A percentile compares a stretch with the other conserved stretches of the same genome.
These are phyloP conservation scores for Botrytis pseudocinerea DNA, from an alignment of 2,329 filamentous ascomycete genomes.

Conservation along the genomic window DNA sequence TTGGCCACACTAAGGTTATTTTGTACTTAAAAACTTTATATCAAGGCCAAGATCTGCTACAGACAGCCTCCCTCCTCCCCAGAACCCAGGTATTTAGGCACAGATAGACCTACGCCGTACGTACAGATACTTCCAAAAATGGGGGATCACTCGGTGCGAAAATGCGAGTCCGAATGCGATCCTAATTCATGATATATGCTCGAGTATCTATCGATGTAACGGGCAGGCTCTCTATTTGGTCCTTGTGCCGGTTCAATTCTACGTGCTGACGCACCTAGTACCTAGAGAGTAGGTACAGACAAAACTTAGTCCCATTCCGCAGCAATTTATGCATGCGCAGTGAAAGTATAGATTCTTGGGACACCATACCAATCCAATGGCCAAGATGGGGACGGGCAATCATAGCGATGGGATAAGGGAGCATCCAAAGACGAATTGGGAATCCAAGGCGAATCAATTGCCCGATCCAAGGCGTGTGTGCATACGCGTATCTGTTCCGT, in stretches of 20 bases:
- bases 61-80: no score
- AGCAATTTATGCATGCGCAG: neutral
- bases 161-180: slow-evolving; percentile 1
- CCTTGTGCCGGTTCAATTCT: neutral
- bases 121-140: neutral
- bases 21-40: neutral
- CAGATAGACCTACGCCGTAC: no score
- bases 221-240: neutral
- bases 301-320: neutral
- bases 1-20: neutral
- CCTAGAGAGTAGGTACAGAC: neutral
- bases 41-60: slow-evolving; percentile 3
- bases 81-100: no score
- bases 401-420: neutral
- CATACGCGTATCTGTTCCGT: neutral
- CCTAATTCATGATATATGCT: neutral
- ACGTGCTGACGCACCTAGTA: neutral
- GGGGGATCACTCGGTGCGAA: neutral
- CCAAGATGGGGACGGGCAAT: neutral
- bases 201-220: neutral
- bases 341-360: neutral
- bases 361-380: neutral
- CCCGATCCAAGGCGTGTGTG: neutral
- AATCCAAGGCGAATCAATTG: neutral
- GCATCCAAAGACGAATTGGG: neutral